Conservation (phyloP, 164 flowering plant species). For the Akebia trifoliata region DNA sequence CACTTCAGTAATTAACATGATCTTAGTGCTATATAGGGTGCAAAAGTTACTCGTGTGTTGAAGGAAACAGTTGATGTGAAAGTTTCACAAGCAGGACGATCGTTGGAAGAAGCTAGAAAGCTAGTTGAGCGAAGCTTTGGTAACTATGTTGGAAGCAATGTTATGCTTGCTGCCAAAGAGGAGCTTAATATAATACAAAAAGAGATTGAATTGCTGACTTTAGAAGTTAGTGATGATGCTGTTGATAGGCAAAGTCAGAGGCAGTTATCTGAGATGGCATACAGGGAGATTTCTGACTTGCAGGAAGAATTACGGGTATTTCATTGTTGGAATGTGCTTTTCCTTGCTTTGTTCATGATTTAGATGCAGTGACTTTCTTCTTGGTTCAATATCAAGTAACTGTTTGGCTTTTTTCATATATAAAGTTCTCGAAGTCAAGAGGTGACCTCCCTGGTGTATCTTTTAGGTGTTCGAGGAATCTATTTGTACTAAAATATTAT, state of each 20-base stretch:
- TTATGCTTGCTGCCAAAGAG: constrained; percentile 87
- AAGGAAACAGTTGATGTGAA: constrained; percentile 42
- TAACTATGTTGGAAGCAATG: constrained; percentile 93
- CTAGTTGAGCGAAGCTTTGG: constrained; percentile 95
- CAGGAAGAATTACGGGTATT: constrained; percentile 74
- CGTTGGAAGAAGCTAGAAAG: constrained; percentile 91
- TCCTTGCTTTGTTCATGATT: not conserved
- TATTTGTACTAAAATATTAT: not conserved
- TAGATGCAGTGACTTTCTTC: not conserved
- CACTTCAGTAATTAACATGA: not conserved
- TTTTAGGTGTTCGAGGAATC: not conserved
- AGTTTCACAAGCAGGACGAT: constrained; percentile 53
- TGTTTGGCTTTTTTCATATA: not conserved
- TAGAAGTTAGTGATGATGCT: constrained; percentile 71
- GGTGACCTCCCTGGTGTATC: not conserved
- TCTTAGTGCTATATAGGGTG: constrained; percentile 40
- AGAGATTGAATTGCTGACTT: constrained; percentile 59
- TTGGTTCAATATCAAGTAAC: not conserved
- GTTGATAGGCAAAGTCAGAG: constrained; percentile 65
- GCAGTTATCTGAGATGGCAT: constrained; percentile 53
- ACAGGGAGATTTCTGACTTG: constrained; percentile 67
- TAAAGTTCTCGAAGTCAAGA: not conserved
- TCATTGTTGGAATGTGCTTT: not conserved
- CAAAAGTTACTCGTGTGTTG: constrained; percentile 54
- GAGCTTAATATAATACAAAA: constrained; percentile 65